Evolutionary conservation across 1,284 basidiomycete species (phyloP), one percentile per base, ranked within the genome.

Genomic region (Malassezia pachydermatis): DNA sequence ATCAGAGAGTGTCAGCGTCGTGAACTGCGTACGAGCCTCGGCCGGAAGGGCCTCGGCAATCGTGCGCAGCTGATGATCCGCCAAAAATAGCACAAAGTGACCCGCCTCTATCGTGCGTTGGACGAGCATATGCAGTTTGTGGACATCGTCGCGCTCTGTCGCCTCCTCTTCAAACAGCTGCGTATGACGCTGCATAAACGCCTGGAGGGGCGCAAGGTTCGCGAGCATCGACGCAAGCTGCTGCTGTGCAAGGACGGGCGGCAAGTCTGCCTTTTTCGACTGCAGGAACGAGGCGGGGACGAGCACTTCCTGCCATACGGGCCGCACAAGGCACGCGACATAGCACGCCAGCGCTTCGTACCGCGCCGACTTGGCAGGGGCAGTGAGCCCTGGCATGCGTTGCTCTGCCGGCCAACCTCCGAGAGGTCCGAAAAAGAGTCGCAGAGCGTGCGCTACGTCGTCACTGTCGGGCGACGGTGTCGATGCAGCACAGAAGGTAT

Each of bases 341-440:
- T 88, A 90, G 27, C 92, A 74, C 0, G 84, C 84, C 32, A 96
- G 77, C 1, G 88, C 92, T 73, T 96, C 88, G 60, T 89, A 80
- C 42, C 88, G 79, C 30, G 66, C 61, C 11, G 60, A 62, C 38
- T 57, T 51, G 27, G 58, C 55, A 6, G 58, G 52, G 8, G 51
- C 44, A 2, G 59, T 51, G 16, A 55, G 50, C 4, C 51, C 55
- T 0, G 62, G 57, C 36, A 65, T 57, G 14, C 58, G 58, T 19
- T 57, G 53, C 54, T 64, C 62, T 1, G 62, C 62, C 2, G 62
- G 62, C 62, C 62, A 65, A 14, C 58, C 58, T 20, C 60, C 62
- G 23, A 58, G 58, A 43, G 60, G 63, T 20, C 59, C 63, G 54
- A 67, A 68, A 27, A 62, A 66, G 27, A 67, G 53, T 10, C 67